phyloP scores from a whole-genome alignment of 2,329 filamentous ascomycete genomes.

The Didymella keratinophila region DNA sequence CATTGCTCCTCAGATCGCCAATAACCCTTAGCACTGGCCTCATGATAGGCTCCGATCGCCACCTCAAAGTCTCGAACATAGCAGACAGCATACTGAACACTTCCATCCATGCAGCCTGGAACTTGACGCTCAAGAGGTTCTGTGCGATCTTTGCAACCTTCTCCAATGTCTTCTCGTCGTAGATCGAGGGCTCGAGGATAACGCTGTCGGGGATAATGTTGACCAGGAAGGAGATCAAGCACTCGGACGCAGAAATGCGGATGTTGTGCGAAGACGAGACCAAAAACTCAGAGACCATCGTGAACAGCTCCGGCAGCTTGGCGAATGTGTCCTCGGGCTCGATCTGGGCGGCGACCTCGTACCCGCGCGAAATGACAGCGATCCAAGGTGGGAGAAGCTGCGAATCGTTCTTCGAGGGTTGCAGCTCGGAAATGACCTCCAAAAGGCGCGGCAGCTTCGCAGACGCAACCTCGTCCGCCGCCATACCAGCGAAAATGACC shows the following conservation, averaged over 20 bases:
- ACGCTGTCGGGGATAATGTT: slow-evolving; percentile 87
- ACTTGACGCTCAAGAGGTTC: slow-evolving; percentile 84
- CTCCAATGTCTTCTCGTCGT: slow-evolving; percentile 88
- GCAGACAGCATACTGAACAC: slow-evolving; percentile 88
- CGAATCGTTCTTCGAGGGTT: slow-evolving; percentile 90
- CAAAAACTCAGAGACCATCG: slow-evolving; percentile 80
- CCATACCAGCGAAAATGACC: slow-evolving; percentile 92
- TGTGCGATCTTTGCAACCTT: slow-evolving; percentile 78
- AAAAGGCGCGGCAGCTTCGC: slow-evolving; percentile 88
- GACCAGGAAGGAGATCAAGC: slow-evolving; percentile 88
- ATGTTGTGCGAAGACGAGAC: slow-evolving; percentile 91
- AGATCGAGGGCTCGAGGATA: slow-evolving; percentile 87
- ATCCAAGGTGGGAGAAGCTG: slow-evolving; percentile 97
- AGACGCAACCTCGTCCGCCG: slow-evolving; percentile 78
- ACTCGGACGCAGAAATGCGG: slow-evolving; percentile 91
- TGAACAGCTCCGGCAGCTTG: slow-evolving; percentile 85
- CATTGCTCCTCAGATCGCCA: slow-evolving; percentile 85
- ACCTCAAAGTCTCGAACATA: slow-evolving; percentile 86
- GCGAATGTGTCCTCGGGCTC: slow-evolving; percentile 90
- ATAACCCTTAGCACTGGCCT: slow-evolving; percentile 77
- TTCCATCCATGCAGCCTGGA: slow-evolving; percentile 92
- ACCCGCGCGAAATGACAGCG: slow-evolving; percentile 90
- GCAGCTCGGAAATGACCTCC: slow-evolving; percentile 89
- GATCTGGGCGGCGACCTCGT: slow-evolving; percentile 90
- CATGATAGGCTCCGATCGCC: slow-evolving; percentile 83